Conservation (phyloP, 345 rosid genomes). For the Aquilaria sinensis region DNA sequence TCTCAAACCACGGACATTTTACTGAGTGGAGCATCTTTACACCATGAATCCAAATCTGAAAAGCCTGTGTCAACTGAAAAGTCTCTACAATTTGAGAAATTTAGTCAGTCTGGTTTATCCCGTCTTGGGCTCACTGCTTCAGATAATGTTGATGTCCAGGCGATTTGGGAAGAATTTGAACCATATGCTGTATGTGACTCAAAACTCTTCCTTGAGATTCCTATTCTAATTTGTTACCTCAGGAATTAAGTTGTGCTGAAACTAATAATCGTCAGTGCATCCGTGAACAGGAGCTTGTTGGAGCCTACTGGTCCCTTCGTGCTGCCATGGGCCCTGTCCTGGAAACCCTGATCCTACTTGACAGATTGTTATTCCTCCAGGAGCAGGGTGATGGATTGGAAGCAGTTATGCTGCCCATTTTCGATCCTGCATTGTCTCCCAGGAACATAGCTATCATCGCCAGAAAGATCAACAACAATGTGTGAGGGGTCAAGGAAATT, state of each 20-base stretch:
- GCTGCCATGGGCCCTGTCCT: conserved; percentile 83
- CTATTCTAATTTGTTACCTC: too few species aligned
- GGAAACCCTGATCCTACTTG: conserved; percentile 81
- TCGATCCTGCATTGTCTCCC: conserved; percentile 80
- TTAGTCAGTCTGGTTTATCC: conserved; percentile 58
- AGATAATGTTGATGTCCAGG: conserved; percentile 36
- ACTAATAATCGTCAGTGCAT: too few species aligned
- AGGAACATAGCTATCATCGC: conserved; percentile 88
- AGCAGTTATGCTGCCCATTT: conserved; percentile 69
- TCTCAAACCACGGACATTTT: conserved; percentile 13
- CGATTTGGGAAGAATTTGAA: conserved; percentile 58
- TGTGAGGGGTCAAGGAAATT: too few species aligned
- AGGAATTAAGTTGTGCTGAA: too few species aligned
- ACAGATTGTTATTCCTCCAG: conserved; percentile 85
- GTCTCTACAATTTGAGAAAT: conserved; percentile 53
- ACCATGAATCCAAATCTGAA: conserved; percentile 17
- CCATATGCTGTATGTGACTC: conserved; percentile 52
- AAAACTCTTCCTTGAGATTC: too few species aligned
- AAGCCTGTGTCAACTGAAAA: conserved; percentile 22
- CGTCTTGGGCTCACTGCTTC: conserved; percentile 55
- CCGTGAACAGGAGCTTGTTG: conserved; percentile 56
- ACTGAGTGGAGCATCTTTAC: conserved; percentile 12
- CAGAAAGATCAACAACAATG: conserved; percentile 29
- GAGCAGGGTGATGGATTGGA: conserved; percentile 53
- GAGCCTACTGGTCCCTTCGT: conserved; percentile 89